Percentiles rank a stretch among this genome's conserved stretches.
These are phyloP conservation scores for Candida caryicola DNA, from an alignment of 805 yeast genomes.

Conservation along the genomic window DNA sequence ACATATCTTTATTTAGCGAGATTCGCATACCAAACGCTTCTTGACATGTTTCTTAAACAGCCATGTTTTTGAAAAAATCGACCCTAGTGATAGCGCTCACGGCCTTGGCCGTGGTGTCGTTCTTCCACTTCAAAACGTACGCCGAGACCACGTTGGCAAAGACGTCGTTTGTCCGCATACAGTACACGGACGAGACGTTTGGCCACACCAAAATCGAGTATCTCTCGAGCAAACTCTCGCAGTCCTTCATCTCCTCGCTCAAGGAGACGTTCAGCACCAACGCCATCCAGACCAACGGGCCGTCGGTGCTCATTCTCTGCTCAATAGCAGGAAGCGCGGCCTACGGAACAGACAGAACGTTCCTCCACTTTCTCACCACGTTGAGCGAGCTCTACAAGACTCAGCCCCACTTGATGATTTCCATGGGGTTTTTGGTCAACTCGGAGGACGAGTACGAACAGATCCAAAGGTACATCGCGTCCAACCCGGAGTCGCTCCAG, in stretches of 20 bases:
- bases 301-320: conserved; percentile 1
- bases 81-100: too few species aligned
- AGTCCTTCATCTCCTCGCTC: neutral
- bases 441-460: conserved; percentile 22
- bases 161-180: too few species aligned
- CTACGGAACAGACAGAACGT: conserved; percentile 34
- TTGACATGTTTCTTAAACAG: too few species aligned
- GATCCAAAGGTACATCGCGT: conserved; percentile 18
- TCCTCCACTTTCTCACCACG: conserved; percentile 32
- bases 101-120: too few species aligned
- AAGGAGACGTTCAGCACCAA: neutral
- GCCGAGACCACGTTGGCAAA: too few species aligned
- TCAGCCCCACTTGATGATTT: conserved; percentile 5
- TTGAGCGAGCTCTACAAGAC: conserved; percentile 18
- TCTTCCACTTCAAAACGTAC: too few species aligned
- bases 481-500: conserved; percentile 4
- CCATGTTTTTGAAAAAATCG: neutral
- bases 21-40: too few species aligned
- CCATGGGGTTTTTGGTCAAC: conserved; percentile 33
- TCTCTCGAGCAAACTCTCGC: neutral
- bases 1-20: too few species aligned
- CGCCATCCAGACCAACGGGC: neutral
- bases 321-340: conserved; percentile 8
- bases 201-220: conserved; percentile 1
- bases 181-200: neutral